A percentile compares a stretch with the other conserved stretches of the same genome.
Evolutionary conservation across 2,329 filamentous ascomycete species (phyloP).

Genomic region (Plenodomus lindquistii): DNA sequence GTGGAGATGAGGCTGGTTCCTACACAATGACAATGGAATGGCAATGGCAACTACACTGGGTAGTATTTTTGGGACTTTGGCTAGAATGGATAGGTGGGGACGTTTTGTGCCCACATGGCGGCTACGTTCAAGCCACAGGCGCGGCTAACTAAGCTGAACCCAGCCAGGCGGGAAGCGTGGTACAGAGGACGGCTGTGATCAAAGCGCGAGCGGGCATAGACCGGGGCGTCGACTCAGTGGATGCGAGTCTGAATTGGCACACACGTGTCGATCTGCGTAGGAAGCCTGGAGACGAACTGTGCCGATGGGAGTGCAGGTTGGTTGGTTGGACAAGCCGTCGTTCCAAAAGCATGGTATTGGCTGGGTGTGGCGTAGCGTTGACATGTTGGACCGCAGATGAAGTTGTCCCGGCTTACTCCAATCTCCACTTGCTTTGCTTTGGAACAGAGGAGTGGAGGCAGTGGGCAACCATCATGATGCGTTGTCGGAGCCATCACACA

Average conservation of each 20-base stretch:
- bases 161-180: not conserved
- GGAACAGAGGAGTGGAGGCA: no score
- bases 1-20: no score
- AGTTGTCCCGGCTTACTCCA: no score
- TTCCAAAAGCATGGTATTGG: no score
- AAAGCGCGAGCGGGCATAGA: not conserved
- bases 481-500: not conserved
- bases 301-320: not conserved
- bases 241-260: not conserved
- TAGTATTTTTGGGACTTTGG: not conserved
- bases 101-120: not conserved
- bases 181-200: not conserved
- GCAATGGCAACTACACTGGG: no score
- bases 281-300: not conserved
- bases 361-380: no score
- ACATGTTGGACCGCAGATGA: no score
- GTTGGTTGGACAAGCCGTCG: no score
- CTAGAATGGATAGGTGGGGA: not conserved
- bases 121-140: not conserved
- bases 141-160: not conserved
- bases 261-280: not conserved
- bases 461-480: not conserved
- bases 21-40: no score
- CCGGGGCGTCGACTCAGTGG: not conserved
- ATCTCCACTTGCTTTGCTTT: no score